Evolutionary conservation across 1,284 basidiomycete genomes (phyloP), one percentile per base, ranked within the genome.

Genomic region (Rhodotorula sp.): DNA sequence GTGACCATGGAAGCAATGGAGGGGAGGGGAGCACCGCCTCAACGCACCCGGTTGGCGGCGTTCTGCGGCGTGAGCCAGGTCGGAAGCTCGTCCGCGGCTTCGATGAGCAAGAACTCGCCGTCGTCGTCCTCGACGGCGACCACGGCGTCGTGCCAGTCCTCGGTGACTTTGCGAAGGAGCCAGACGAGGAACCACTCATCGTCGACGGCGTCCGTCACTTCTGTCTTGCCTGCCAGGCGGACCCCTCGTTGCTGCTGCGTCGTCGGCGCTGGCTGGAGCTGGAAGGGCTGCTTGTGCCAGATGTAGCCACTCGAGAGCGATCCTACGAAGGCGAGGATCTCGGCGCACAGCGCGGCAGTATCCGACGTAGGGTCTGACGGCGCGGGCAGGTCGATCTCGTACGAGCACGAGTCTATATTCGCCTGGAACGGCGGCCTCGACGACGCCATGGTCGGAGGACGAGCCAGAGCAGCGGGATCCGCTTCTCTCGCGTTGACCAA

Each of bases 111-210:
- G 79, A 99, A 97, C 78, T 99, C 92, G 45, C 97, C 97, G 81
- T 99, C 96, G 7, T 91, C 89, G 82, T 98, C 96, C 72, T 87
- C 65, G 45, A 79, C 64, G 9, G 50, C 89, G 66, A 93, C 85
- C 16, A 87, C 87, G 56, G 91, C 83, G 75, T 92, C 89, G 21
- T 58, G 27, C 50, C 56, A 93, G 72, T 86, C 87, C 61, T 84
- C 82, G 72, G 88, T 90, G 67, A 95, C 85, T 81, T 92, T 86
- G 75, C 85, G 85, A 72, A 97, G 82, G 50, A 97, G 84, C 91
- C 92, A 98, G 21, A 96, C 92, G 23, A 88, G 86, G 79, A 90
- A 90, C 95, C 95, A 98, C 82, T 98, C 96, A 79, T 98, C 95
- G 79, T 98, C 94, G 25, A 98, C 87, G 64, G 90, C 91, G 81